phyloP scores from a whole-genome alignment of 163 green algal species.

The Chloroidium sp. region DNA sequence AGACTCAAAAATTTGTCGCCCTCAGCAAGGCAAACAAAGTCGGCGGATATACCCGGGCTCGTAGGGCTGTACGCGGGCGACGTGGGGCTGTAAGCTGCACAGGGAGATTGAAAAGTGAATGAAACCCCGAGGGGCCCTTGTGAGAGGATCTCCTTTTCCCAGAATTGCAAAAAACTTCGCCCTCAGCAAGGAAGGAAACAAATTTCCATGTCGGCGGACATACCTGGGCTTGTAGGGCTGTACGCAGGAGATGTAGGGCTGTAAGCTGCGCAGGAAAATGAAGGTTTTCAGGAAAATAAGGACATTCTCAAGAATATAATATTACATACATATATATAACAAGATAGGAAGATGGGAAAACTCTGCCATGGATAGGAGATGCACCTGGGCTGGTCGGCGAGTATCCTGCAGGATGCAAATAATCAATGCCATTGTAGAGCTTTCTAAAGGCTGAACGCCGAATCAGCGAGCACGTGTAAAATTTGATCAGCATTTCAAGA shows the following conservation, averaged over 20 bases:
- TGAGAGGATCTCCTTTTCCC: not conserved
- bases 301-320: too few species aligned
- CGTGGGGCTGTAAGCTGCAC: conserved; percentile 37
- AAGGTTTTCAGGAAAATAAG: too few species aligned
- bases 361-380: conserved; percentile 26
- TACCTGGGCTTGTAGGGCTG: conserved; percentile 20
- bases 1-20: not conserved
- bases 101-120: not conserved
- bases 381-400: conserved; percentile 49
- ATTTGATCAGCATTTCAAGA: not conserved
- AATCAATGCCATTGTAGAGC: not conserved
- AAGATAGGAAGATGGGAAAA: too few species aligned
- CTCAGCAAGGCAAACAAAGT: not conserved
- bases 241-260: conserved; percentile 24
- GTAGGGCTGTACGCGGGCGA: conserved; percentile 38
- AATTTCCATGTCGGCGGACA: not conserved
- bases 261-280: too few species aligned
- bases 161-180: not conserved
- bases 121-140: not conserved
- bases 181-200: not conserved
- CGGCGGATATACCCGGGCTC: conserved; percentile 6
- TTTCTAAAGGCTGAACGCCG: not conserved
- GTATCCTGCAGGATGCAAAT: conserved; percentile 25
- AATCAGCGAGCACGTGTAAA: not conserved
- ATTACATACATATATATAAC: too few species aligned